These are phyloP conservation scores for Mycena leptocephala DNA, from an alignment of 768 basidiomycete species.

Conservation along the genomic window DNA sequence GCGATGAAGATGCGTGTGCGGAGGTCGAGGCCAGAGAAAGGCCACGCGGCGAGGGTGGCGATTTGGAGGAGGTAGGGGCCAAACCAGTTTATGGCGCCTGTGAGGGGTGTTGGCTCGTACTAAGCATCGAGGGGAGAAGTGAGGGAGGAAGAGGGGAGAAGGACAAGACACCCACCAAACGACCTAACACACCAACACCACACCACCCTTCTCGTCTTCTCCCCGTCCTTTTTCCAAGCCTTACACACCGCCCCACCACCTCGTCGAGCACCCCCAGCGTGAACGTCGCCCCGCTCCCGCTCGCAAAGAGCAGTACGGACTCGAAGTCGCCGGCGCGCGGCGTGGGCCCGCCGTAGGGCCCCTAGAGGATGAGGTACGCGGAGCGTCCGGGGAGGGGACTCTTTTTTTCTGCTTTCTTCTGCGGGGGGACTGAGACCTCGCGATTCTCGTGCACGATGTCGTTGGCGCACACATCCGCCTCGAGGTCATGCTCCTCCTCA, in stretches of 20 bases:
- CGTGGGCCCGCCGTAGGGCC: conserved; percentile 89
- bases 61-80: conserved; percentile 65
- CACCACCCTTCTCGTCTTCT: conserved; percentile 77
- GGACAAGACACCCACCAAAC: conserved; percentile 66
- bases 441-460: conserved; percentile 33
- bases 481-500: conserved; percentile 46
- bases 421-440: conserved; percentile 5
- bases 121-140: too few relatives aligned
- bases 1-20: conserved; percentile 86
- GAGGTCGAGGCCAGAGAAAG: conserved; percentile 68
- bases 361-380: conserved; percentile 87
- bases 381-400: conserved; percentile 18
- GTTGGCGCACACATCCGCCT: background rate
- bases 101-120: too few relatives aligned
- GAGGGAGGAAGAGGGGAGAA: background rate
- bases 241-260: conserved; percentile 77
- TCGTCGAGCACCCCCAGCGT: conserved; percentile 88
- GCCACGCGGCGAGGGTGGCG: conserved; percentile 51
- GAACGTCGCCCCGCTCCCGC: conserved; percentile 90
- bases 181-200: conserved; percentile 88
- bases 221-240: conserved; percentile 61
- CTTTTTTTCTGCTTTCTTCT: too few relatives aligned
- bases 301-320: conserved; percentile 82
- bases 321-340: conserved; percentile 82
- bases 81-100: conserved; percentile 68